Evolutionary conservation across 108 stramenopile genomes (phyloP), one percentile per base, ranked within the genome.

Genomic region (Cyclotella baltica): DNA sequence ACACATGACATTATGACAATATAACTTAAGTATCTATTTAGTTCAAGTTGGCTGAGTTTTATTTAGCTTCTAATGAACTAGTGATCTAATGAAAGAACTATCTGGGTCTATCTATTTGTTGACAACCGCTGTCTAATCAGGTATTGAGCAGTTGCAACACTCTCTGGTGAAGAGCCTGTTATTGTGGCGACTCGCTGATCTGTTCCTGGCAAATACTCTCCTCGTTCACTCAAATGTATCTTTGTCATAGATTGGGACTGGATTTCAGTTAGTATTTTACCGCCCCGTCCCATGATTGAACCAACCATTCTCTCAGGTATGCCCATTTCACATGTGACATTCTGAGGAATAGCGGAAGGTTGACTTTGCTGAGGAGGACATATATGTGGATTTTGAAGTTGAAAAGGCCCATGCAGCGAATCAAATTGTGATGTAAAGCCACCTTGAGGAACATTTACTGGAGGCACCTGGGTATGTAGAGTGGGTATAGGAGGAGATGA

Each of bases 151-250:
- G 76, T 47, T 30, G 79, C 85, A 30, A 92, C 88, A 66, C 80
- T 85, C 20, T 88, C 80, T 18, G 86, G 57, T 3, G 89, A 83
- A 9, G 87, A 61, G n/a, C 93, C 93, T 46, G 87, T 83, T 25
- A 94, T 89, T 11, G 88, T 92, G 9, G 92, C 89, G 23, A 90
- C 78, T 67, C 93, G 73, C 43, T 89, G 85, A 30, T 85, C 83
- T 15, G 93, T 92, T n/a, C 93, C 91, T 6, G 89, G 90, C 1
- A 92, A 71, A 67, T 76, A 94, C 48, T 87, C 90, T 46, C 88
- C 88, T 61, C 88, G 72, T 81, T 91, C 90, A 28, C 89, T 91
- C 3, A 92, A 81, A 48, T 88, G 83, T 19, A 94, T 94, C 38
- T 82, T 62, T 4, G 93, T 90, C 29, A 82, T 79, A 22, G 90